These are phyloP conservation scores for Triticum monococcum DNA, from an alignment of 176 grass and related monocot species.

Conservation along the genomic window DNA sequence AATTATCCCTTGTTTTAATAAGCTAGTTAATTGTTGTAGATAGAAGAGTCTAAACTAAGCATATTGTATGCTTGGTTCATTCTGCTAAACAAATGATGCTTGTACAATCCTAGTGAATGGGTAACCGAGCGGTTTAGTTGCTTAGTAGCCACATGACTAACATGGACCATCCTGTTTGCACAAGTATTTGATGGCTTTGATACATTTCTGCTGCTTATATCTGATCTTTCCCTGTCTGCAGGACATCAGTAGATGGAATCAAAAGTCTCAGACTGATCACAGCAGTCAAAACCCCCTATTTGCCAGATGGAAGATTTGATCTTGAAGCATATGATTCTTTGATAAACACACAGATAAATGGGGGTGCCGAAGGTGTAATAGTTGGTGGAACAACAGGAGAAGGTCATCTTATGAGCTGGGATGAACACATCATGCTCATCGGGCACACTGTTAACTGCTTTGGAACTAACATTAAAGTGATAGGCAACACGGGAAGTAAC, in stretches of 20 bases:
- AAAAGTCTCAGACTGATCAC: constrained; percentile 70
- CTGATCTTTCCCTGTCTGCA: constrained; percentile 42
- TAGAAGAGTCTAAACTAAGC: neutral
- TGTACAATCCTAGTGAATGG: neutral
- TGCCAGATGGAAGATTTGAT: constrained; percentile 95
- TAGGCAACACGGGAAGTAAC: constrained; percentile 94
- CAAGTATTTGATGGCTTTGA: neutral
- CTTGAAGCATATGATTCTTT: constrained; percentile 93
- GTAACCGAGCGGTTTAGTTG: neutral
- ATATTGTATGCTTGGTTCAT: neutral
- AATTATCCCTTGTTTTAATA: neutral
- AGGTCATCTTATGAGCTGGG: constrained; percentile 99
- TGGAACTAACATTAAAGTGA: constrained; percentile 85
- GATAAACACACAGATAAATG: constrained; percentile 72
- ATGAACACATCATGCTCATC: constrained; percentile 97
- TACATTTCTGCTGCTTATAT: neutral
- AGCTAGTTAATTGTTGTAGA: neutral
- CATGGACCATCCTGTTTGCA: neutral
- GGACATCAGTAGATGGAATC: constrained; percentile 74
- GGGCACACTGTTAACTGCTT: constrained; percentile 97
- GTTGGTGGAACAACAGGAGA: constrained; percentile 93
- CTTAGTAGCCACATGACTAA: neutral
- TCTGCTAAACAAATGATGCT: neutral
- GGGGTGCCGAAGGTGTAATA: constrained; percentile 82
- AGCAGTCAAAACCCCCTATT: constrained; percentile 89